Conservation (phyloP, 495 filamentous ascomycete species). For the Penicillium soppii region DNA sequence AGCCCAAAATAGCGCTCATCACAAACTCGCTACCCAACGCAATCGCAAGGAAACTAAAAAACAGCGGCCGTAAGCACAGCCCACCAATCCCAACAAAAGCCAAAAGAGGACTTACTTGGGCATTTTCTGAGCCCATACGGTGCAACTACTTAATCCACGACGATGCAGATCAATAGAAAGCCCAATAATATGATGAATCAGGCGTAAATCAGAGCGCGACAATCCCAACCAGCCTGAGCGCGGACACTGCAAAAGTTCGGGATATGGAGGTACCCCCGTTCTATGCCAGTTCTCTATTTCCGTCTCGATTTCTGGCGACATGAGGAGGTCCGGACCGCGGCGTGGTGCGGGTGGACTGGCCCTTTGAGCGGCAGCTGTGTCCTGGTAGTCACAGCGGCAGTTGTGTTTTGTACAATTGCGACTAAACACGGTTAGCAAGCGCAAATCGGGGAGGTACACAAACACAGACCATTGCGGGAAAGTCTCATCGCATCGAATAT, state of each 20-base stretch:
- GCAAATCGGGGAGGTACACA: background rate
- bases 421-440: slow-evolving; percentile 43
- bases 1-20: slow-evolving; percentile 86
- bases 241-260: slow-evolving; percentile 69
- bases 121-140: slow-evolving; percentile 88
- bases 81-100: background rate
- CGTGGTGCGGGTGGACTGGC: slow-evolving; percentile 63
- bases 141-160: slow-evolving; percentile 74
- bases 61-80: slow-evolving; percentile 2
- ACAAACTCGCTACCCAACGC: slow-evolving; percentile 81
- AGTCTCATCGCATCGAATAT: slow-evolving; percentile 96
- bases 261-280: slow-evolving; percentile 85
- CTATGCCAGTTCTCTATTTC: slow-evolving; percentile 80
- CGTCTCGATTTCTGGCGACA: slow-evolving; percentile 77
- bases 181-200: slow-evolving; percentile 88
- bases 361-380: slow-evolving; percentile 59
- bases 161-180: slow-evolving; percentile 80
- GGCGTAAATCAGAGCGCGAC: slow-evolving; percentile 72
- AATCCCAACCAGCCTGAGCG: slow-evolving; percentile 58
- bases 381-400: slow-evolving; percentile 96
- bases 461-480: slow-evolving; percentile 94
- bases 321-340: slow-evolving; percentile 74
- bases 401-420: slow-evolving; percentile 99
- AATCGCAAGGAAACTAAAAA: slow-evolving; percentile 74
- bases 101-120: slow-evolving; percentile 66